Evolutionary conservation across 2,329 filamentous ascomycete genomes (phyloP).

Genomic region (Trichoderma atroviride): DNA sequence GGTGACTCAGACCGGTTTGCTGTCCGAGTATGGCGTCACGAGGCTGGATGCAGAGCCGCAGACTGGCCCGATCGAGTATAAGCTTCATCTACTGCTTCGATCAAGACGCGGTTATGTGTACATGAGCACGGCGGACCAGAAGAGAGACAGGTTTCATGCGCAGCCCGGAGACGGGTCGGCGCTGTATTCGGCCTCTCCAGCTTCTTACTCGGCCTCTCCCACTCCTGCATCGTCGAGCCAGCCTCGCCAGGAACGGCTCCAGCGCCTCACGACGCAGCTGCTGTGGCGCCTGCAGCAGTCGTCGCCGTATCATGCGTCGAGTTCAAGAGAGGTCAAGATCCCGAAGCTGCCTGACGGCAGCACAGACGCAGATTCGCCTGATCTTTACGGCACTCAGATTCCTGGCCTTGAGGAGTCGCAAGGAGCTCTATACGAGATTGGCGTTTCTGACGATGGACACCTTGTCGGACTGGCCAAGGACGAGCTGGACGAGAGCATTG

Average conservation of each 20-base stretch:
- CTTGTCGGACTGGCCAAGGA: slow-evolving; percentile 86
- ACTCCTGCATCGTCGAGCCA: slow-evolving; percentile 58
- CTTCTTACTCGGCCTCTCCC: slow-evolving; percentile 36
- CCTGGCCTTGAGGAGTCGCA: slow-evolving; percentile 89
- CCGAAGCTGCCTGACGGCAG: slow-evolving; percentile 71
- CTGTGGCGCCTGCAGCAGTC: slow-evolving; percentile 95
- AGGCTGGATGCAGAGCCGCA: slow-evolving; percentile 89
- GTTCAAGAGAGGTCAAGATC: slow-evolving; percentile 72
- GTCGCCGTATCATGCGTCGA: slow-evolving; percentile 83
- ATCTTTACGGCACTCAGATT: slow-evolving; percentile 60
- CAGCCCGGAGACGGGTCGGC: slow-evolving; percentile 16
- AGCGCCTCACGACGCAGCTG: slow-evolving; percentile 92
- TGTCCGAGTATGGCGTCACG: slow-evolving; percentile 67
- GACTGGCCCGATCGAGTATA: slow-evolving; percentile 94
- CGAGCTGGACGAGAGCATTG: slow-evolving; percentile 88
- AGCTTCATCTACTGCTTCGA: slow-evolving; percentile 84
- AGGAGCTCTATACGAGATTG: slow-evolving; percentile 94
- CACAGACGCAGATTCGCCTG: slow-evolving; percentile 49
- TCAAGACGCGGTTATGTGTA: slow-evolving; percentile 73
- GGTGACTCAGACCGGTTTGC: slow-evolving; percentile 40
- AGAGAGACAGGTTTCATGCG: slow-evolving; percentile 15
- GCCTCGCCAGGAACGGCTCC: slow-evolving; percentile 78
- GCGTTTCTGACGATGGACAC: slow-evolving; percentile 90
- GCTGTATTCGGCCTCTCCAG: slow-evolving; percentile 33
- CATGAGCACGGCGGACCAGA: slow-evolving; percentile 60